Base-by-base conservation (phyloP, 306 rosid species). In the Medicago arabica region DNA sequence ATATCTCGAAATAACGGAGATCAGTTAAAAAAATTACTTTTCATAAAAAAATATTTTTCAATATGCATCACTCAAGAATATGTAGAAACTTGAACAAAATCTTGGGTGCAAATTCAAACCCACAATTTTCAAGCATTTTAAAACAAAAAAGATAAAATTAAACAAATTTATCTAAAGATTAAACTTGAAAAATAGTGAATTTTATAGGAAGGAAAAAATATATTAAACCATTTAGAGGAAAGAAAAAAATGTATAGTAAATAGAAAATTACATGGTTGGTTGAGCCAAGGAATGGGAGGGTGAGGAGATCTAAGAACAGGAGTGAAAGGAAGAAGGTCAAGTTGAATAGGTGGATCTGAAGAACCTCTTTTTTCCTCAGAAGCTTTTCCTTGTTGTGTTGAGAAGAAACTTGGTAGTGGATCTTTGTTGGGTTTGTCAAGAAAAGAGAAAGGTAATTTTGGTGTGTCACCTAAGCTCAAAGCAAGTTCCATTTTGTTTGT, bases 391-490 rank as follows among this genome's bases (percentile, higher is more conserved):
- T 4, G 55, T 15, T 18, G 25, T 54, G 87, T 81, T 75, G 86
- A 71, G 86, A 92, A 86, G 55, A 88, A 86, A 21, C 82, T 84
- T n/a, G 85, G 62, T 16, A 83, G 25, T 16, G 87, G 41, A 53
- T 88, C 90, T 40, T 86, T 83, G 74, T 54, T 43, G 4, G 72
- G 63, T 34, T 87, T 89, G 78, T 76, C 47, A 17, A 76, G 74
- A 25, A 69, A 83, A 1, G 87, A 21, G 19, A 92, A 85, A 0
- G 89, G 81, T 61, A 61, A 34, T 47, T 87, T 89, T 0, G 95
- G 81, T 5, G 91, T 14, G 63, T 95, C 97, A 2, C 98, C 98
- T n/a, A 96, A 78, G 73, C 98, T 92, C 75, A 96, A 79, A 74
- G 89, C 99, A 5, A 96, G 76, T 83, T 96, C 99, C 99, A 96